Conservation (phyloP, 2,329 filamentous ascomycete genomes). For the Diplodia intermedia region DNA sequence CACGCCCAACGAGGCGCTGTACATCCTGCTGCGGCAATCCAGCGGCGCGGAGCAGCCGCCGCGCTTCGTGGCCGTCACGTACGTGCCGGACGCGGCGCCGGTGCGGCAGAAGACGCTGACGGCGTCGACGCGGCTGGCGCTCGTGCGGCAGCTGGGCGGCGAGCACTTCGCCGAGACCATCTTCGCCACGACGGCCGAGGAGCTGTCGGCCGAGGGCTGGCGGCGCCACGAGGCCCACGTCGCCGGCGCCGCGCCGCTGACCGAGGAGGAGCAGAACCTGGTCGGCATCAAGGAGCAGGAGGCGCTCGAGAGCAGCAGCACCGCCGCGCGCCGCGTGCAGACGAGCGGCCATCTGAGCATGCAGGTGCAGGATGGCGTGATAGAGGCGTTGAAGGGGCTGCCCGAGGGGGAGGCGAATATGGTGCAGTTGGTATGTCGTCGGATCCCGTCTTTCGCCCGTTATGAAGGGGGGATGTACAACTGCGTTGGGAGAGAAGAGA, state of each 20-base stretch:
- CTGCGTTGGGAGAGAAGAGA: neutral
- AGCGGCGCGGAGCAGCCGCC: slow-evolving; percentile 31
- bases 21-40: slow-evolving; percentile 74
- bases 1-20: slow-evolving; percentile 71
- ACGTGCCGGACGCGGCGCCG: slow-evolving; percentile 78
- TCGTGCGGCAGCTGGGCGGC: slow-evolving; percentile 76
- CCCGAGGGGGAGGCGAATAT: slow-evolving; percentile 59
- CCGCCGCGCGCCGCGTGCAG: slow-evolving; percentile 55
- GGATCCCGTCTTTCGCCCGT: no score
- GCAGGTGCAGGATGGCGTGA: slow-evolving; percentile 66
- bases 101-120: slow-evolving; percentile 89
- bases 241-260: slow-evolving; percentile 69
- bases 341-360: slow-evolving; percentile 53
- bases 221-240: slow-evolving; percentile 73
- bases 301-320: slow-evolving; percentile 74
- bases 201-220: slow-evolving; percentile 74
- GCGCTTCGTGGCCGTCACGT: slow-evolving; percentile 71
- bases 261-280: slow-evolving; percentile 76
- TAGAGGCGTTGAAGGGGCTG: slow-evolving; percentile 68
- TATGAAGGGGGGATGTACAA: neutral
- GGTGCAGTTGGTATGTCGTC: slow-evolving; percentile 69
- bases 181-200: slow-evolving; percentile 72
- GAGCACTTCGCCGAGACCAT: slow-evolving; percentile 80
- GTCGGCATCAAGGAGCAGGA: slow-evolving; percentile 76
- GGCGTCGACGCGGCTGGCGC: slow-evolving; percentile 75